phyloP scores from a whole-genome alignment of 139 green algal genomes.

The Micromonas pusilla region DNA sequence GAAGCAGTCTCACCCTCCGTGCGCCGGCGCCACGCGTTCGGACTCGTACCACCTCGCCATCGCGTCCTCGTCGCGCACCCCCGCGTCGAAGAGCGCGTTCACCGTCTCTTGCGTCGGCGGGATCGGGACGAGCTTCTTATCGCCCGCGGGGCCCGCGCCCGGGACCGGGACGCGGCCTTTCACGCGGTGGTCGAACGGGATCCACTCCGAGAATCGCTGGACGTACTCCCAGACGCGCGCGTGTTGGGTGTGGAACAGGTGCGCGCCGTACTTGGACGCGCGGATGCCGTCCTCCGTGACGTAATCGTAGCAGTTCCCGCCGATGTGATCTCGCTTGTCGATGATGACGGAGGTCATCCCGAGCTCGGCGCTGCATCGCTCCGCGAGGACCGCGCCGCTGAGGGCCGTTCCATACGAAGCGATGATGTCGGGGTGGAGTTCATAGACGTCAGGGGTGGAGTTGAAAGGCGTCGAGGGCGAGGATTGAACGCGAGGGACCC shows the following conservation, averaged over 20 bases:
- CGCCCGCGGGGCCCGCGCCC: background rate
- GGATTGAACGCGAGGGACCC: no score
- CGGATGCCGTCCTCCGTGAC: constrained; percentile 17
- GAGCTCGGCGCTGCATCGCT: background rate
- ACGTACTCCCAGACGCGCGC: constrained; percentile 31
- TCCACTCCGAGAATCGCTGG: constrained; percentile 26
- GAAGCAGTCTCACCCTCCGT: background rate
- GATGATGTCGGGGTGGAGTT: no score
- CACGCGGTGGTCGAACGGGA: constrained; percentile 25
- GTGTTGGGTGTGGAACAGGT: constrained; percentile 30
- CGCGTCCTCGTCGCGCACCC: constrained; percentile 6
- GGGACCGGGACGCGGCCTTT: background rate
- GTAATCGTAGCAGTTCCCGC: constrained; percentile 33
- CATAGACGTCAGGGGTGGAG: no score
- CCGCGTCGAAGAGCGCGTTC: constrained; percentile 19
- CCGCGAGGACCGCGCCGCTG: constrained; percentile 14
- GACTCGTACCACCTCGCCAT: constrained; percentile 15
- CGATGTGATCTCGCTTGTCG: constrained; percentile 30
- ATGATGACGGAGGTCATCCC: constrained; percentile 21
- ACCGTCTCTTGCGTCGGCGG: constrained; percentile 23
- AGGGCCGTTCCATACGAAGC: no score
- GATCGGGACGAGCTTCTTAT: constrained; percentile 18
- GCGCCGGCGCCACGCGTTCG: background rate
- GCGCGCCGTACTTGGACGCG: constrained; percentile 26
- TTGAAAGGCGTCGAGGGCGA: no score